These are phyloP conservation scores for Colletotrichum spaethianum DNA, from an alignment of 2,329 filamentous ascomycete genomes.

Conservation along the genomic window DNA sequence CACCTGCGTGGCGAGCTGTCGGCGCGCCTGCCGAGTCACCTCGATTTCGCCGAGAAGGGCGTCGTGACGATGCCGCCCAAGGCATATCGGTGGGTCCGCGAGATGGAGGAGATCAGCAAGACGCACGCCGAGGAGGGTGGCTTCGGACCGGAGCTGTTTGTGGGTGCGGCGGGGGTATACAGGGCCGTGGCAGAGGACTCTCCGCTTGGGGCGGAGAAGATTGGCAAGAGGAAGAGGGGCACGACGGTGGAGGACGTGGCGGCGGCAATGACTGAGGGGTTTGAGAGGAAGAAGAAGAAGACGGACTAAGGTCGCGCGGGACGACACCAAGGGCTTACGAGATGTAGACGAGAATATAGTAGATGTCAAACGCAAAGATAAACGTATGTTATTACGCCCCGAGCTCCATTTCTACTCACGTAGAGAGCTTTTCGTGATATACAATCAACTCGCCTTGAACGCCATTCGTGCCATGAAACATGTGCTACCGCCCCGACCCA, in stretches of 20 bases:
- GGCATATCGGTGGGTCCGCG: slow-evolving; percentile 82
- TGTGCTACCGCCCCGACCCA: slow-evolving; percentile 1
- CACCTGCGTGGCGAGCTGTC: slow-evolving; percentile 71
- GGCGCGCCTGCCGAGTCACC: slow-evolving; percentile 62
- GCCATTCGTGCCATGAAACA: slow-evolving; percentile 1
- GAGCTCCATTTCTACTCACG: neutral
- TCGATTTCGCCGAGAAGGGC: slow-evolving; percentile 62
- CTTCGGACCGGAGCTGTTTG: slow-evolving; percentile 70
- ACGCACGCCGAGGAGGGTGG: slow-evolving; percentile 77
- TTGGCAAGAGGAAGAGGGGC: slow-evolving; percentile 69
- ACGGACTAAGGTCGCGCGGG: slow-evolving; percentile 24
- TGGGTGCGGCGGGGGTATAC: slow-evolving; percentile 74
- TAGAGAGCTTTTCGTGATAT: neutral
- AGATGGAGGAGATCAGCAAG: slow-evolving; percentile 82
- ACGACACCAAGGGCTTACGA: too few species aligned
- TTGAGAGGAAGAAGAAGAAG: slow-evolving; percentile 61
- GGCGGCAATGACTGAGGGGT: slow-evolving; percentile 60
- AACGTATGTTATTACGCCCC: neutral
- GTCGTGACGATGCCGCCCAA: slow-evolving; percentile 78
- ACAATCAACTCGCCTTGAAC: slow-evolving; percentile 4
- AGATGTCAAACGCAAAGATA: neutral
- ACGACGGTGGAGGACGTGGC: slow-evolving; percentile 72
- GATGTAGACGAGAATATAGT: neutral
- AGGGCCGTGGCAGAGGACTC: slow-evolving; percentile 72
- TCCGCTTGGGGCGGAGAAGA: slow-evolving; percentile 71